Conservation (phyloP, 495 filamentous ascomycete genomes). For the Opeltia flavorubescens region DNA sequence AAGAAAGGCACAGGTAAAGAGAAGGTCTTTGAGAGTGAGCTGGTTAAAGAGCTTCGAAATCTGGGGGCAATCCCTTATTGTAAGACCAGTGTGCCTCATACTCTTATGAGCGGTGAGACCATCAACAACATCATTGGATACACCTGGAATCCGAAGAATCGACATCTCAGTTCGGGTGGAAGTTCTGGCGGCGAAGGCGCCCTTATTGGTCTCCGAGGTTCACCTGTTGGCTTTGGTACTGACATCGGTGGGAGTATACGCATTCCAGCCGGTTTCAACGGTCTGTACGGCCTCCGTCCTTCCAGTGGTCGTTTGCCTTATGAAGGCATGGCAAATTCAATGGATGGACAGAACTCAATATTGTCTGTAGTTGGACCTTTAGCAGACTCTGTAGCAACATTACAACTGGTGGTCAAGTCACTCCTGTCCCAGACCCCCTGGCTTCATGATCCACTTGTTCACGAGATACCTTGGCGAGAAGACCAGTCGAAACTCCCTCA, state of each 20-base stretch:
- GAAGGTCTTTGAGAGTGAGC: constrained; percentile 30
- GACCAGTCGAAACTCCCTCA: constrained; percentile 19
- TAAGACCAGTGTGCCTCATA: constrained; percentile 49
- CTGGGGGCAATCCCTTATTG: constrained; percentile 50
- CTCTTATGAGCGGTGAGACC: constrained; percentile 47
- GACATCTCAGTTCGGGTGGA: constrained; percentile 35
- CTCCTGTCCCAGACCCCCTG: constrained; percentile 45
- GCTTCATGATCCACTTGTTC: constrained; percentile 47
- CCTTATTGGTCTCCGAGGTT: constrained; percentile 39
- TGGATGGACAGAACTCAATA: constrained; percentile 45
- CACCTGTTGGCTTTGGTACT: constrained; percentile 44
- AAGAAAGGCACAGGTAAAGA: constrained; percentile 25
- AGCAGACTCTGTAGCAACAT: constrained; percentile 30
- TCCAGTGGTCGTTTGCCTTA: constrained; percentile 30
- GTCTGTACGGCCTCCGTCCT: constrained; percentile 40
- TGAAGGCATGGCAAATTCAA: constrained; percentile 36
- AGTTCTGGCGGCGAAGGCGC: constrained; percentile 53
- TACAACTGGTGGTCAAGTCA: constrained; percentile 40
- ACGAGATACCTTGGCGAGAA: constrained; percentile 50
- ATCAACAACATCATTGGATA: constrained; percentile 47
- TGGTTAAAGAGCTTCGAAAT: constrained; percentile 36
- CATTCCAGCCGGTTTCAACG: constrained; percentile 52
- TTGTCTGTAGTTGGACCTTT: constrained; percentile 46
- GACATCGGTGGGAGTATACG: constrained; percentile 63
- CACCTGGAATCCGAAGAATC: constrained; percentile 50